Percentiles rank a stretch among this genome's conserved stretches.
These are phyloP conservation scores for Blastocrithidia nonstop DNA, from an alignment of 208 protist species.

Conservation along the genomic window DNA sequence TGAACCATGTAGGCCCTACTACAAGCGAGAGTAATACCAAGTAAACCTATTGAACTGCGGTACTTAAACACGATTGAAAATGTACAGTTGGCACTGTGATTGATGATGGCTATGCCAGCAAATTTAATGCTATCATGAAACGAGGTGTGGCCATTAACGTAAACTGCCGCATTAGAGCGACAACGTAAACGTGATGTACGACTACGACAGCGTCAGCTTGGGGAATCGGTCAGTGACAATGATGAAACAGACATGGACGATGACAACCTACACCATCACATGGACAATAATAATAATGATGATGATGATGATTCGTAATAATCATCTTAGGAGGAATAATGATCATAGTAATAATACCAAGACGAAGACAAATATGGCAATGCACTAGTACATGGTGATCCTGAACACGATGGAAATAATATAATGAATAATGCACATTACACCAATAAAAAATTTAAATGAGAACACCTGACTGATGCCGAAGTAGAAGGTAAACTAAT, in stretches of 20 bases:
- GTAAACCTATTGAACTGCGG: no score
- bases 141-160: background rate
- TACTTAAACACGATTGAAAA: slow-evolving; percentile 13
- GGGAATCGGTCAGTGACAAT: slow-evolving; percentile 3
- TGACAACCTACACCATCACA: slow-evolving; percentile 6
- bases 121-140: slow-evolving; percentile 25
- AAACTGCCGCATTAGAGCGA: background rate
- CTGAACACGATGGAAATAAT: no score
- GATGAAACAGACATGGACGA: slow-evolving; percentile 8
- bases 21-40: slow-evolving; percentile 23
- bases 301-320: slow-evolving; percentile 2
- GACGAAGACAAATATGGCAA: no score
- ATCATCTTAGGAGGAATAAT: no score
- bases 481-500: no score
- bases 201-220: no score
- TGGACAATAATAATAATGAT: background rate
- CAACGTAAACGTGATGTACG: no score
- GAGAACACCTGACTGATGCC: no score
- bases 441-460: no score
- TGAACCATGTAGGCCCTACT: slow-evolving; percentile 41
- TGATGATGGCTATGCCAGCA: slow-evolving; percentile 31
- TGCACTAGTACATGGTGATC: no score
- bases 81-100: slow-evolving; percentile 45
- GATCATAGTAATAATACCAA: no score
- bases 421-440: no score